These are phyloP conservation scores for Trypanosoma melophagium DNA, from an alignment of 208 protist genomes.

Conservation along the genomic window DNA sequence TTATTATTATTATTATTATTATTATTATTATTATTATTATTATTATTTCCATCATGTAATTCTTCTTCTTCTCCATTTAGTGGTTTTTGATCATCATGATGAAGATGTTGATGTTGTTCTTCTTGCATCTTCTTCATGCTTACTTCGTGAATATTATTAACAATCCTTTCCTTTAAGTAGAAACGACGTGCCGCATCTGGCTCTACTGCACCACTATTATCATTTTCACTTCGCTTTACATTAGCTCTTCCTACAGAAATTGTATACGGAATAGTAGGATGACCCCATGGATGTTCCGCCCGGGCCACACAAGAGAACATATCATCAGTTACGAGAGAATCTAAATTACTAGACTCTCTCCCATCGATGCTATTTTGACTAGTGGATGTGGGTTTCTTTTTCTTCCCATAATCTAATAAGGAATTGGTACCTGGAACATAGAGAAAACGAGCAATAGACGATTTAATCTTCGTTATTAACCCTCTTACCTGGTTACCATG, in stretches of 20 bases:
- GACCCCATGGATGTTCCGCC: constrained; percentile 23
- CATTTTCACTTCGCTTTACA: not conserved
- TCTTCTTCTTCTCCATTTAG: not conserved
- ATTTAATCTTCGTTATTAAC: constrained; percentile 16
- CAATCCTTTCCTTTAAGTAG: not conserved
- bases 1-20: too few relatives aligned
- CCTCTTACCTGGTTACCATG: constrained; percentile 37
- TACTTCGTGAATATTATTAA: not conserved
- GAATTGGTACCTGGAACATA: not conserved
- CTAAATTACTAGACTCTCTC: not conserved
- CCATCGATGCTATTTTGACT: constrained; percentile 15
- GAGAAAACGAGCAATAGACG: constrained; percentile 12
- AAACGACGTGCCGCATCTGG: not conserved
- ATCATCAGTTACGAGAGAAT: constrained; percentile 39
- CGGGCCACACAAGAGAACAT: constrained; percentile 41
- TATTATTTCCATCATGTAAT: not conserved
- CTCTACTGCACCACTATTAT: not conserved
- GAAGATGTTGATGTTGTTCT: not conserved
- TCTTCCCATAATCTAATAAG: not conserved
- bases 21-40: too few relatives aligned
- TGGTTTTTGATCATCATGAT: not conserved
- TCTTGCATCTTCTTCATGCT: not conserved
- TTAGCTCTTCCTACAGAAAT: not conserved
- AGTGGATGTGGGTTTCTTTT: constrained; percentile 2
- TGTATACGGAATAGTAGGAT: too few relatives aligned